phyloP scores from a whole-genome alignment of 208 protist genomes.

The Trypanosoma avium region DNA sequence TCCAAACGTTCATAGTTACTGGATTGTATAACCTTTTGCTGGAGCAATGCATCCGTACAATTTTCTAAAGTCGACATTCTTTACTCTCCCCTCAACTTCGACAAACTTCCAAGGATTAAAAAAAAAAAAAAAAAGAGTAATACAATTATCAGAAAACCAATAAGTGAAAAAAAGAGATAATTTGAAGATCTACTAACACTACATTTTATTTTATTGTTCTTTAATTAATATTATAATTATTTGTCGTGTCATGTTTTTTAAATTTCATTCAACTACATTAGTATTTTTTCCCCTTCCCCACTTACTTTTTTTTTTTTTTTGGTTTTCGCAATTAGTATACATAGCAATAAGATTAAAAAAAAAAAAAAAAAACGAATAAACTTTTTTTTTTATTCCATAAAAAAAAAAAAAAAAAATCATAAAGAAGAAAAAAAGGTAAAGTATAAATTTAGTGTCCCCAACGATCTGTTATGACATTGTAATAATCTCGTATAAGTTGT shows the following conservation, averaged over 20 bases:
- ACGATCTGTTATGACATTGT: conserved; percentile 7
- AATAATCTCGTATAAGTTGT: conserved; percentile 13
- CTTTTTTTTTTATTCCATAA: no score
- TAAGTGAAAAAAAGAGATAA: not conserved
- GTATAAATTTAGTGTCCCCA: not conserved
- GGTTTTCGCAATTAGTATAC: no score
- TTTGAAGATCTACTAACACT: not conserved
- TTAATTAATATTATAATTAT: no score
- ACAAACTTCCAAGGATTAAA: not conserved
- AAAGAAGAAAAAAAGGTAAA: not conserved
- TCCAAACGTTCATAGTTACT: conserved; percentile 68
- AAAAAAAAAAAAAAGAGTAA: conserved; percentile 16
- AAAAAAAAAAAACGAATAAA: no score
- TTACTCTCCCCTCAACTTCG: not conserved
- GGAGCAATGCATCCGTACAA: conserved; percentile 73
- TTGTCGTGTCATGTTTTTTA: no score
- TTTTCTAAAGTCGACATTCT: conserved; percentile 49
- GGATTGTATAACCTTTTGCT: conserved; percentile 69
- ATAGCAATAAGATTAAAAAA: no score
- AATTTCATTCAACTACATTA: no score
- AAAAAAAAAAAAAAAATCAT: not conserved
- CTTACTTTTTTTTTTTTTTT: no score
- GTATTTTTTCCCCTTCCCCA: no score
- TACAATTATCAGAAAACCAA: conserved; percentile 2
- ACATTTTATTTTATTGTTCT: no score